Evolutionary conservation across 805 yeast species (phyloP).

Genomic region (Metschnikowia corniflorae): DNA sequence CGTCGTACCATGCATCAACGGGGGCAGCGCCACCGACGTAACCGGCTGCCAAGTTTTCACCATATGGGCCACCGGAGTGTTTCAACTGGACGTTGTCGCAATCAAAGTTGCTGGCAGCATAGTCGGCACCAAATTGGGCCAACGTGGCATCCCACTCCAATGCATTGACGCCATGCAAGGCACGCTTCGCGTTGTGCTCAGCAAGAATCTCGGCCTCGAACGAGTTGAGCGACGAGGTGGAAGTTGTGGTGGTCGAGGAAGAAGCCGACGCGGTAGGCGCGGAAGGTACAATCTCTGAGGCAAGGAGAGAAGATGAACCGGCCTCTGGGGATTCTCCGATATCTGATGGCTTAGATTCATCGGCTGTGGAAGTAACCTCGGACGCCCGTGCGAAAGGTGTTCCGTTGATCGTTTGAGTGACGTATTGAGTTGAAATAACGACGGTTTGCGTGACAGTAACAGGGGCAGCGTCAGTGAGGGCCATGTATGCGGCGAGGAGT

Average conservation of each 20-base stretch:
- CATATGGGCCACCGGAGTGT: constrained; percentile 66
- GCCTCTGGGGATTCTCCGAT: constrained; percentile 1
- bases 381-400: constrained; percentile 10
- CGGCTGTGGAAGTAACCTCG: constrained; percentile 1
- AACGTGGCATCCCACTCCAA: constrained; percentile 34
- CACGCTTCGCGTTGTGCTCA: constrained; percentile 36
- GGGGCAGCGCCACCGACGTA: constrained; percentile 52
- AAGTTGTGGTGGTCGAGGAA: constrained; percentile 3
- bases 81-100: constrained; percentile 58
- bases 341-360: background rate
- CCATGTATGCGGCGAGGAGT: constrained; percentile 10
- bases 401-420: constrained; percentile 10
- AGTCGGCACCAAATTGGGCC: constrained; percentile 34
- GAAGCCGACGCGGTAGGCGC: constrained; percentile 5
- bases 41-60: constrained; percentile 78
- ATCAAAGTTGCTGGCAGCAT: constrained; percentile 46
- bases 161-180: constrained; percentile 31
- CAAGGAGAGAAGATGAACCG: background rate
- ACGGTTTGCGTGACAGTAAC: constrained; percentile 12
- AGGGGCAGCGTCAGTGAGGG: constrained; percentile 11
- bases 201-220: constrained; percentile 30
- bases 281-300: background rate
- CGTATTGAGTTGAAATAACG: constrained; percentile 10
- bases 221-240: constrained; percentile 9
- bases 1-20: constrained; percentile 73